phyloP scores from a whole-genome alignment of 2,329 filamentous ascomycete genomes.

The Trichoderma simmonsii region DNA sequence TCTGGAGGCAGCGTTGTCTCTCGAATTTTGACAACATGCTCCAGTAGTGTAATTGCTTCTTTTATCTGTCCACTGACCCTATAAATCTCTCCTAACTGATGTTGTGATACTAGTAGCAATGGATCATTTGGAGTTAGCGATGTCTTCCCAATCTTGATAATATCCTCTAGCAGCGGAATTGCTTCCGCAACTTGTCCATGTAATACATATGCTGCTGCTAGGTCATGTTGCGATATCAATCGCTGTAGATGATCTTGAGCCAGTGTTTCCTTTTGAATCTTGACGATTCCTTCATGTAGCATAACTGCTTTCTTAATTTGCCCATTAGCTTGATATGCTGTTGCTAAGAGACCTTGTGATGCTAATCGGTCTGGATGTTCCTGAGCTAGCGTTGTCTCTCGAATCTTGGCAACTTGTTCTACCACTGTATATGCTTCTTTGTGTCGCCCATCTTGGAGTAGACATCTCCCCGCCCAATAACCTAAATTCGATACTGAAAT shows the following conservation, averaged over 20 bases:
- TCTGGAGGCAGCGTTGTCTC: rapidly evolving
- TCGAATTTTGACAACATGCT: neutral
- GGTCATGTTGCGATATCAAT: too few species aligned
- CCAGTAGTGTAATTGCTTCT: neutral
- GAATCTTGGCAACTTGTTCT: neutral
- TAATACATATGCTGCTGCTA: too few species aligned
- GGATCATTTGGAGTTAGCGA: too few species aligned
- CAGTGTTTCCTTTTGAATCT: too few species aligned
- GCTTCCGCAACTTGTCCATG: too few species aligned
- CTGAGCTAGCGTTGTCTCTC: neutral
- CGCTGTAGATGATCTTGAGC: neutral
- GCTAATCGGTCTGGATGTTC: too few species aligned
- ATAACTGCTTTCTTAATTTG: neutral
- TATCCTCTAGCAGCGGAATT: too few species aligned
- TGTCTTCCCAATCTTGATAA: too few species aligned
- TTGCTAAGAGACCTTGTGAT: too few species aligned
- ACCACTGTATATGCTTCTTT: neutral
- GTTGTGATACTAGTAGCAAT: too few species aligned
- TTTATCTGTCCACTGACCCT: rapidly evolving
- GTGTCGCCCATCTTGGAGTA: neutral
- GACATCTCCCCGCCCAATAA: neutral
- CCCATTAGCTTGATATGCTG: neutral
- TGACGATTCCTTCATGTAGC: too few species aligned
- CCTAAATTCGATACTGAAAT: neutral
- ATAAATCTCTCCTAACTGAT: neutral